A percentile compares a stretch with the other conserved stretches of the same genome.
phyloP scores from a whole-genome alignment of 257 asterid genomes.

The Cinchona pubescens region DNA sequence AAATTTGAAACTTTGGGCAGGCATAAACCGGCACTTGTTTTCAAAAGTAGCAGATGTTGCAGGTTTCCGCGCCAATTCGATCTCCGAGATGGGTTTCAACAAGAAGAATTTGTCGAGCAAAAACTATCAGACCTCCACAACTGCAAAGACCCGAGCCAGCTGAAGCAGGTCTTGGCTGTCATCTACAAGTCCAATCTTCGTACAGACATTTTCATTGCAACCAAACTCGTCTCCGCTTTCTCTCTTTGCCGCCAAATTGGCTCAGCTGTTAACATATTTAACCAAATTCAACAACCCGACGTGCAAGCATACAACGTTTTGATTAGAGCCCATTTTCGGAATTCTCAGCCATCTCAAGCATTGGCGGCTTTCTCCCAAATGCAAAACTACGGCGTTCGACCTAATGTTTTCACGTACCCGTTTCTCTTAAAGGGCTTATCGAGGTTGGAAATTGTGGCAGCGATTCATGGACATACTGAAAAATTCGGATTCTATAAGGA shows the following conservation, averaged over 20 bases:
- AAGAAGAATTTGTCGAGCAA: constrained; percentile 60
- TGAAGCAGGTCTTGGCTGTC: constrained; percentile 62
- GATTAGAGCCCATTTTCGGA: constrained; percentile 45
- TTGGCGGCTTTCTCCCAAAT: constrained; percentile 46
- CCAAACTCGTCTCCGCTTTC: constrained; percentile 62
- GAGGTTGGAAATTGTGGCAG: constrained; percentile 39
- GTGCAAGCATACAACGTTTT: constrained; percentile 48
- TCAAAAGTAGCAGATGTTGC: constrained; percentile 38
- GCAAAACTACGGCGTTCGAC: constrained; percentile 46
- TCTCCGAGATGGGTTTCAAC: constrained; percentile 62
- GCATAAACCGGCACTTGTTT: not conserved
- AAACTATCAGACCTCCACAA: constrained; percentile 59
- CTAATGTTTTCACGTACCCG: constrained; percentile 61
- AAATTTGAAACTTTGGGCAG: no score
- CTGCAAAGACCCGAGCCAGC: constrained; percentile 52
- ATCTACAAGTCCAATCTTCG: constrained; percentile 66
- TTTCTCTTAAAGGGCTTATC: constrained; percentile 60
- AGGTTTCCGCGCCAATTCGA: constrained; percentile 48
- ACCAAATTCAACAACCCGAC: constrained; percentile 48
- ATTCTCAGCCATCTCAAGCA: constrained; percentile 48
- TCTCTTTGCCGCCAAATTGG: constrained; percentile 52
- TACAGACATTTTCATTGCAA: constrained; percentile 50
- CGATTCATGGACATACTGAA: constrained; percentile 60
- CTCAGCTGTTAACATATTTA: constrained; percentile 50
- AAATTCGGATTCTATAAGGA: constrained; percentile 52